phyloP scores from a whole-genome alignment of 768 basidiomycete genomes.

The Rhizopogon vinicolor region DNA sequence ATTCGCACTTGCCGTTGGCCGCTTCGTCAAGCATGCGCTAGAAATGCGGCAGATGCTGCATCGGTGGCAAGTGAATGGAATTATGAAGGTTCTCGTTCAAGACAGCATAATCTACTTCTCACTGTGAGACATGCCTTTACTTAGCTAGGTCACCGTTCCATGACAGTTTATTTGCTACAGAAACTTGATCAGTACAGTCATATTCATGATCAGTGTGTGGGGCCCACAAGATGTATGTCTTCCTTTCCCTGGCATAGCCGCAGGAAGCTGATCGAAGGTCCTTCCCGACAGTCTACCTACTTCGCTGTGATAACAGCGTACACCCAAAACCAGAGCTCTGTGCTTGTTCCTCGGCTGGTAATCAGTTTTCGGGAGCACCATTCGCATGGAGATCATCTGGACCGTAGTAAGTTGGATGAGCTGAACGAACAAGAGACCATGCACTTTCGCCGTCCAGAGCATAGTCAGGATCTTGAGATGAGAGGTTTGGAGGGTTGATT shows the following conservation, averaged over 20 bases:
- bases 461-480: no score
- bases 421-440: no score
- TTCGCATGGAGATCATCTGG: not conserved
- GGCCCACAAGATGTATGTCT: constrained; percentile 9
- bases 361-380: constrained; percentile 17
- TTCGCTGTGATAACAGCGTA: constrained; percentile 12
- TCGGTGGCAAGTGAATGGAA: constrained; percentile 8
- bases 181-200: constrained; percentile 10
- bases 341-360: constrained; percentile 15
- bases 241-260: not conserved
- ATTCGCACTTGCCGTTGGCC: constrained; percentile 6
- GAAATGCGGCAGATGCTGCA: constrained; percentile 2
- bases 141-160: no score
- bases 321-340: constrained; percentile 11
- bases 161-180: not conserved
- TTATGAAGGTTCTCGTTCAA: constrained; percentile 12
- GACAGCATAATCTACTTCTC: constrained; percentile 17
- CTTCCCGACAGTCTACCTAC: not conserved
- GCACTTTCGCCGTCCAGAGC: no score
- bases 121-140: constrained; percentile 8
- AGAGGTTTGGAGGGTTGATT: no score
- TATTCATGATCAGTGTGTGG: constrained; percentile 14
- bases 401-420: not conserved
- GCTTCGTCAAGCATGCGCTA: not conserved
- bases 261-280: not conserved